Base-by-base conservation (phyloP, 169 alveolate species). In the Cryptosporidium sp. region DNA sequence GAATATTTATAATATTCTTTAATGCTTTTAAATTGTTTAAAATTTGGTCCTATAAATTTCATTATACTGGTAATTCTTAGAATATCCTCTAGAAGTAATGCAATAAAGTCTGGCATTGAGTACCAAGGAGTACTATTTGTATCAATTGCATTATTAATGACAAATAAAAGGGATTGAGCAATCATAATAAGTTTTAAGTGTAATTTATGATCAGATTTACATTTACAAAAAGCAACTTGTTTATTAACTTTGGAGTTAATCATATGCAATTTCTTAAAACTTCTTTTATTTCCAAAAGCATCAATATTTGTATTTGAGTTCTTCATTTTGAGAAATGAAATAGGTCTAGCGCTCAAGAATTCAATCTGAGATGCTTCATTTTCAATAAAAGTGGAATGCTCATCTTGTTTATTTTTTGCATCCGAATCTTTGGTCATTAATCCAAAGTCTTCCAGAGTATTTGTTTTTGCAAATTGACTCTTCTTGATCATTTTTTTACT, bases 51-150 rank as follows among this genome's bases (percentile, higher is more conserved):
- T 9, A 80, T 7, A 29, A 65, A 60, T 18, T 65, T 35, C 73
- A 80, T 80, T 62, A 80, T 80, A 39, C 89, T 80, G 10, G 80
- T n/a, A 44, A 62, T 67, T 9, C 67, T 58, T 80, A 80, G 33
- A n/a, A 80, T 42, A 80, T 80, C 89, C 9, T 45, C 56, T 4
- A 80, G 60, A 9, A 80, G 48, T 26, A 80, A 23, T 12, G 80
- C 44, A 35, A 80, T 65, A 60, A 80, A 62, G 51, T 80, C 75
- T 12, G 89, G 75, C 37, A 62, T 42, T n/a, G 73, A 62, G 23
- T 62, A 80, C 89, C 89, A 80, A n/a, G 75, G 73, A 2, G 75
- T 31, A 33, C 65, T 60, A 18, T 16, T 62, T 8, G 65, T 29
- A 48, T 80, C 75, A 45, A 80, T 62, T 16, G 80, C 12, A 26